phyloP scores from a whole-genome alignment of 495 filamentous ascomycete genomes.

The Penicillium mononematosum region DNA sequence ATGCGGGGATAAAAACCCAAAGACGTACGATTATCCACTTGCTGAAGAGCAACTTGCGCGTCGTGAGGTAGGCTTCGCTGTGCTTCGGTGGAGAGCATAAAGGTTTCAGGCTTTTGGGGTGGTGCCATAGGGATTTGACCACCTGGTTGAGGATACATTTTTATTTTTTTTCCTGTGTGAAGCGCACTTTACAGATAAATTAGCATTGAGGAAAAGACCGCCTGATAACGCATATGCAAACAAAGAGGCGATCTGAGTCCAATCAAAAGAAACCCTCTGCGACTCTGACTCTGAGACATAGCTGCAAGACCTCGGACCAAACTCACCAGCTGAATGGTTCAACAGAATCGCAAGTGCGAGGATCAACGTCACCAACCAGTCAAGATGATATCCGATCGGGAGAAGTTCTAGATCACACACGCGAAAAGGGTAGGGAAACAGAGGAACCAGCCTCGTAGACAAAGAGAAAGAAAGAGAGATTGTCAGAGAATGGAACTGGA shows the following conservation, averaged over 20 bases:
- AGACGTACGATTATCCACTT: slow-evolving; percentile 93
- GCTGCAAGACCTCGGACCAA: slow-evolving; percentile 9
- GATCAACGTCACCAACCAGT: slow-evolving; percentile 13
- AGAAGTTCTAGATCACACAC: slow-evolving; percentile 1
- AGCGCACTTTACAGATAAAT: slow-evolving; percentile 15
- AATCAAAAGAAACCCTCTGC: slow-evolving; percentile 10
- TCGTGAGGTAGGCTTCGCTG: slow-evolving; percentile 95
- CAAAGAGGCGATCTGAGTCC: slow-evolving; percentile 15
- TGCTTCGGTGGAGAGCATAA: slow-evolving; percentile 94
- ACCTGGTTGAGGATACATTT: slow-evolving; percentile 54
- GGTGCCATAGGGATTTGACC: slow-evolving; percentile 63
- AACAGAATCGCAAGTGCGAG: slow-evolving; percentile 9
- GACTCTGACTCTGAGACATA: slow-evolving; percentile 10
- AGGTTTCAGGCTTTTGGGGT: slow-evolving; percentile 93
- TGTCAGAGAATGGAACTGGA: slow-evolving; percentile 42
- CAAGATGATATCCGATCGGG: background rate
- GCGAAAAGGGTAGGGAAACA: slow-evolving; percentile 20
- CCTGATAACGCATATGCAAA: slow-evolving; percentile 21
- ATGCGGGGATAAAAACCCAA: slow-evolving; percentile 1
- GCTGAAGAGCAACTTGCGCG: slow-evolving; percentile 93
- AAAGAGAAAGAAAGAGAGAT: slow-evolving; percentile 31
- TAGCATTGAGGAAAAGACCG: slow-evolving; percentile 21
- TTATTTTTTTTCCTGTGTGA: slow-evolving; percentile 2
- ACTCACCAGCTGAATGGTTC: slow-evolving; percentile 13
- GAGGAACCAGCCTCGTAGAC: slow-evolving; percentile 47